Evolutionary conservation across 768 basidiomycete species (phyloP).

Genomic region (Tylopilus subfusipes): DNA sequence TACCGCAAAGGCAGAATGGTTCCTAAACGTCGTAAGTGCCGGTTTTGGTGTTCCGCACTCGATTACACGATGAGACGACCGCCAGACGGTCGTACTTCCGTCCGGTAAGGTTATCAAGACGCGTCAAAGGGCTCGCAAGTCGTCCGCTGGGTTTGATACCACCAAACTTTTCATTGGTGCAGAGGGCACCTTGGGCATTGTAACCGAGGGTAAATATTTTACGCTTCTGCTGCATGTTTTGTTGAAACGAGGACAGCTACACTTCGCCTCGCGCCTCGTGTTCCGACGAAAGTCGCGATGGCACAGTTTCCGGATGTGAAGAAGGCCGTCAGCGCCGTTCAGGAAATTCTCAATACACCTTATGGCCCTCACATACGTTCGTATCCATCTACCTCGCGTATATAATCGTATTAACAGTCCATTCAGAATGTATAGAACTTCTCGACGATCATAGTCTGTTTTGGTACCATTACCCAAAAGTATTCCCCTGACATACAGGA

Average conservation of each 20-base stretch:
- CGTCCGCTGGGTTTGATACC: constrained; percentile 81
- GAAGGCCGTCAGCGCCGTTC: constrained; percentile 74
- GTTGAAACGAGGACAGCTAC: constrained; percentile 50
- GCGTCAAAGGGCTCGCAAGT: constrained; percentile 73
- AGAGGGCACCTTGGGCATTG: constrained; percentile 85
- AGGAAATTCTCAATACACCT: constrained; percentile 70
- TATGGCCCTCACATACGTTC: constrained; percentile 71
- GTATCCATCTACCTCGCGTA: constrained; percentile 19
- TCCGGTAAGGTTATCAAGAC: constrained; percentile 87
- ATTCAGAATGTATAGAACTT: constrained; percentile 81
- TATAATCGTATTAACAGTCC: neutral
- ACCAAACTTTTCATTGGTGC: constrained; percentile 90
- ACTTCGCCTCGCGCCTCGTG: constrained; percentile 70
- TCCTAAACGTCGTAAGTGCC: constrained; percentile 65
- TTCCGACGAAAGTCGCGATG: constrained; percentile 86
- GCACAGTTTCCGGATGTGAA: constrained; percentile 81
- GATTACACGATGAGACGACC: neutral
- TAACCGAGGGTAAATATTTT: constrained; percentile 64
- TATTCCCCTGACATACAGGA: neutral
- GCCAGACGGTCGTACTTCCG: constrained; percentile 79
- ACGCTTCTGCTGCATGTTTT: neutral
- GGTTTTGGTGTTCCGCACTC: neutral
- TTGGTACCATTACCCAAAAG: neutral
- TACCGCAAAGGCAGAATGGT: constrained; percentile 86
- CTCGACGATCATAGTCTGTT: constrained; percentile 68